Evolutionary conservation across 306 rosid species (phyloP).

Genomic region (Gillenia trifoliata): DNA sequence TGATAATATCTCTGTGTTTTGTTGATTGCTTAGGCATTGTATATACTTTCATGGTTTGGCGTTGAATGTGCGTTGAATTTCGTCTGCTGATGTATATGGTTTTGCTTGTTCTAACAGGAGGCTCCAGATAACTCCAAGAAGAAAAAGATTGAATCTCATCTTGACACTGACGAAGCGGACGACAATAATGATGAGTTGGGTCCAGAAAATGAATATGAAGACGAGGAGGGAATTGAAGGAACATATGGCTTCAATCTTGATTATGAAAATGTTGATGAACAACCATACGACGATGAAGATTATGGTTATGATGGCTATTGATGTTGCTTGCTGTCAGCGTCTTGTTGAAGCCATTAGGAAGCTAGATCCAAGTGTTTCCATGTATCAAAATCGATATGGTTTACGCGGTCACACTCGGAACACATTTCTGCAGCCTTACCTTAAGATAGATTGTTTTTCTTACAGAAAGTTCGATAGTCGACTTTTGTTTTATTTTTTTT

Average conservation of each 20-base stretch:
- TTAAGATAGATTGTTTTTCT: not conserved
- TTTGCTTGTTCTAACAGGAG: conserved; percentile 3
- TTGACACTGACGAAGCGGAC: not conserved
- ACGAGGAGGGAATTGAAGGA: conserved; percentile 1
- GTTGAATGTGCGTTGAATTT: not conserved
- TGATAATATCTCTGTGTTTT: not conserved
- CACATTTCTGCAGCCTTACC: not conserved
- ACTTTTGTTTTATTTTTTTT: no score
- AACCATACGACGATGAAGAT: conserved; percentile 10
- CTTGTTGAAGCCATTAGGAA: not conserved
- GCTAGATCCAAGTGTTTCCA: not conserved
- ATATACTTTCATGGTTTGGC: not conserved
- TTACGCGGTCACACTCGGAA: not conserved
- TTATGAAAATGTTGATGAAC: conserved; percentile 2
- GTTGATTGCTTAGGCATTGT: not conserved
- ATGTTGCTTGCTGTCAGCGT: not conserved
- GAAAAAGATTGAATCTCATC: not conserved
- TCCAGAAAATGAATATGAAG: not conserved
- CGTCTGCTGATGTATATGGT: not conserved
- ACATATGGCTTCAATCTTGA: not conserved
- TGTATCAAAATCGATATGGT: not conserved
- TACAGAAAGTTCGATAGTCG: not conserved
- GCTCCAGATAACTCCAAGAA: conserved; percentile 6
- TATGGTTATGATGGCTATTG: conserved; percentile 2
- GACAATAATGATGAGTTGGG: not conserved